These are phyloP conservation scores for Coemansia sp. DNA, from an alignment of 192 early-diverging fungal species.

Conservation along the genomic window DNA sequence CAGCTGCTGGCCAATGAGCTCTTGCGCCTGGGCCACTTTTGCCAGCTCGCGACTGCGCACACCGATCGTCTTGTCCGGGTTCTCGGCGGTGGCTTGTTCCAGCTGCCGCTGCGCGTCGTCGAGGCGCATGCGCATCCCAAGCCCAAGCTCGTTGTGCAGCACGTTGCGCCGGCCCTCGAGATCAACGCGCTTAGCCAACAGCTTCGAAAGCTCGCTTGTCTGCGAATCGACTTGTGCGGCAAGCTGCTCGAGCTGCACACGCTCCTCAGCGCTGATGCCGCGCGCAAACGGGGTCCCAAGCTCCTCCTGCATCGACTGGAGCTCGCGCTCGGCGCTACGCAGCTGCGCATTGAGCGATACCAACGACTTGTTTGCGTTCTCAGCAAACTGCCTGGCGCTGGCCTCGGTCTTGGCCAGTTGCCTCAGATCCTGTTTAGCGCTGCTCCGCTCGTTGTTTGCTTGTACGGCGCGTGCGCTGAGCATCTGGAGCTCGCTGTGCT, in stretches of 20 bases:
- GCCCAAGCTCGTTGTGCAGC: slow-evolving; percentile 69
- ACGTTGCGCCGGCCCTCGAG: slow-evolving; percentile 70
- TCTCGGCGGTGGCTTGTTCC: slow-evolving; percentile 51
- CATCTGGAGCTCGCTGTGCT: slow-evolving; percentile 61
- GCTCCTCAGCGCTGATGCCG: slow-evolving; percentile 58
- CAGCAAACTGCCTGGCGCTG: slow-evolving; percentile 36
- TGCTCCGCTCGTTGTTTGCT: slow-evolving; percentile 59
- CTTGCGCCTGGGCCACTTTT: slow-evolving; percentile 24
- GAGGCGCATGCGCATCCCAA: slow-evolving; percentile 65
- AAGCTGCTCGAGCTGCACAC: slow-evolving; percentile 53
- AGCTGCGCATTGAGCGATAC: slow-evolving; percentile 32
- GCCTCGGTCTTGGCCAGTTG: slow-evolving; percentile 65
- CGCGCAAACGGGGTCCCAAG: slow-evolving; percentile 59
- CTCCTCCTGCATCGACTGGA: slow-evolving; percentile 62
- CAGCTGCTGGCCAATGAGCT: slow-evolving; percentile 31
- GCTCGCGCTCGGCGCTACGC: slow-evolving; percentile 39
- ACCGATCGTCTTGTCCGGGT: slow-evolving; percentile 50
- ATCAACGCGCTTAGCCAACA: slow-evolving; percentile 59
- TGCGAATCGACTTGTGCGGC: slow-evolving; percentile 57
- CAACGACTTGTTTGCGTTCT: slow-evolving; percentile 42
- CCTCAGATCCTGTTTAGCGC: slow-evolving; percentile 58
- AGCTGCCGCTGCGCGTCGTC: slow-evolving; percentile 69
- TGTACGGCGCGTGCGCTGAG: slow-evolving; percentile 56
- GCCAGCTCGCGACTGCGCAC: slow-evolving; percentile 44
- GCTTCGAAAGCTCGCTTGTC: slow-evolving; percentile 57